Evolutionary conservation across 2,329 filamentous ascomycete genomes (phyloP).

Genomic region (Ophiosphaerella korrae): DNA sequence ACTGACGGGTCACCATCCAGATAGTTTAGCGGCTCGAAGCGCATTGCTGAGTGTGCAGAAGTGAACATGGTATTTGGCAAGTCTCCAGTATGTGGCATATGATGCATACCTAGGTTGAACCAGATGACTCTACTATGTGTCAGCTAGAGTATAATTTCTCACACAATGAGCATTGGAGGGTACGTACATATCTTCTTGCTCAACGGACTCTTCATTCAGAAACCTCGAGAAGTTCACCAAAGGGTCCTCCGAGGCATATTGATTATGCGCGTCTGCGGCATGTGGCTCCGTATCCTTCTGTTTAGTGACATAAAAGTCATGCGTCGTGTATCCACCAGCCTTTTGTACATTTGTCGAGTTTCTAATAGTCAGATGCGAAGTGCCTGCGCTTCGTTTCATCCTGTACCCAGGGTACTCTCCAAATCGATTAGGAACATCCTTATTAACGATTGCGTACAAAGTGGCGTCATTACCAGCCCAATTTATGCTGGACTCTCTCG

Average conservation of each 20-base stretch:
- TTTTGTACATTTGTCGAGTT: slow-evolving; percentile 56
- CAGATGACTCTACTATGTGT: slow-evolving; percentile 50
- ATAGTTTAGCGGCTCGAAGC: slow-evolving; percentile 55
- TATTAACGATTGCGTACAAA: slow-evolving; percentile 59
- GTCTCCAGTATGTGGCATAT: slow-evolving; percentile 50
- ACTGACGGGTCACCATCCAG: slow-evolving; percentile 49
- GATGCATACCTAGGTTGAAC: slow-evolving; percentile 60
- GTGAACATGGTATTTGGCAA: slow-evolving; percentile 61
- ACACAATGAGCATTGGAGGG: not conserved
- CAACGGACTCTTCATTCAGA: slow-evolving; percentile 53
- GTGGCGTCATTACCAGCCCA: slow-evolving; percentile 56
- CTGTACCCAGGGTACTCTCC: slow-evolving; percentile 61
- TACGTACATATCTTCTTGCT: slow-evolving; percentile 46
- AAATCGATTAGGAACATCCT: slow-evolving; percentile 54
- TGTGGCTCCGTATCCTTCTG: slow-evolving; percentile 60
- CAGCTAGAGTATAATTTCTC: not conserved
- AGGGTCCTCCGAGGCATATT: slow-evolving; percentile 53
- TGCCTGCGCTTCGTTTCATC: slow-evolving; percentile 49
- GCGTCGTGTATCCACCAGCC: slow-evolving; percentile 55
- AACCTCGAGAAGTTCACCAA: slow-evolving; percentile 59
- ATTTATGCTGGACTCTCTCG: slow-evolving; percentile 46
- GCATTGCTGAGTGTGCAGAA: slow-evolving; percentile 52
- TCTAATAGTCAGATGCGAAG: slow-evolving; percentile 50
- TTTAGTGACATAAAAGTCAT: slow-evolving; percentile 58
- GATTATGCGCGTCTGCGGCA: slow-evolving; percentile 54